Base-by-base conservation (phyloP, 345 rosid species). In the Garcia nutans region DNA sequence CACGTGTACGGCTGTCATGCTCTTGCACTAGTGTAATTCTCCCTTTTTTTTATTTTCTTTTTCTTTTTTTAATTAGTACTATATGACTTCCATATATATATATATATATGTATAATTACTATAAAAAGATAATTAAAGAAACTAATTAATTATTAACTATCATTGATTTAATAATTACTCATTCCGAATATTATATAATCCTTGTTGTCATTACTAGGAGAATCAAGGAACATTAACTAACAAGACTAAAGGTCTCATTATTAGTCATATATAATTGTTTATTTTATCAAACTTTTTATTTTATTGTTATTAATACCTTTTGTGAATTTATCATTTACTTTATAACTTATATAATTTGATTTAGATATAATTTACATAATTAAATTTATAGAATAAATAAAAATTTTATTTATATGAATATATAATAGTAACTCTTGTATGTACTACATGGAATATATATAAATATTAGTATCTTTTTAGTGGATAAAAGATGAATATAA, bases 121-220 rank as follows among this genome's bases (percentile, higher is more conserved):
- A 37, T 62, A 31, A 4, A 28, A 45, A 45, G 47, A 8, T 52
- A 68, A 52, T 37, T 37, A 37, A 52, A 16, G 20, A 1, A 61
- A 52, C 11, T 22, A 23, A 41, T 33, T 58, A n/a, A 7, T 22
- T 15, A 23, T 33, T 28, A 2, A 42, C 70, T 44, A 63, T 55
- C 47, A 19, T 47, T 50, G 24, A 26, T 63, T 52, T 31, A 7
- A 22, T n/a, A 12, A 19, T 24, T 28, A 19, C 11, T 23, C 42
- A 62, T 42, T 49, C 56, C 58, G 72, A 70, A 76, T 75, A 23
- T 73, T 75, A 23, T 73, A 55, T 79, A 52, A 74, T 78, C 84
- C 81, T 79, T 75, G 76, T 65, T 77, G 86, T 79, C 86, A 82
- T 82, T 76, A 76, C 78, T 5, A 74, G 57, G 82, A 59, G 77